These are phyloP conservation scores for Pseudocercospora crystallina DNA, from an alignment of 2,329 filamentous ascomycete genomes.

Conservation along the genomic window DNA sequence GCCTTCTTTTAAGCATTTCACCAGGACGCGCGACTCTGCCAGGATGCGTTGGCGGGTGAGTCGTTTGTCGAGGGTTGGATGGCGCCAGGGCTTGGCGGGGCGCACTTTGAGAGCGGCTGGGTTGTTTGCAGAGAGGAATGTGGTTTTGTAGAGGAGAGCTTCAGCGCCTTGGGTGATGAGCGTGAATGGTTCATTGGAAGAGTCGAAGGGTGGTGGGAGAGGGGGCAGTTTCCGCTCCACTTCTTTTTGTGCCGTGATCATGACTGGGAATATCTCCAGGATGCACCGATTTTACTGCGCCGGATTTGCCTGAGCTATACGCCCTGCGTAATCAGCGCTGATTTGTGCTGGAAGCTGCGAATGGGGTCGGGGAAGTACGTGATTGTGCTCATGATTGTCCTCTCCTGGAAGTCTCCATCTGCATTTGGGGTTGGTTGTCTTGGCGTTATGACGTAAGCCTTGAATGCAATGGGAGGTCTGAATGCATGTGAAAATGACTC, in stretches of 20 bases:
- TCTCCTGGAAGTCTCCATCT: no score
- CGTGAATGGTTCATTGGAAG: conserved; percentile 56
- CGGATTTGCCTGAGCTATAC: no score
- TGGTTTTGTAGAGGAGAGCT: conserved; percentile 86
- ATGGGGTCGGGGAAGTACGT: no score
- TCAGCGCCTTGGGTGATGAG: conserved; percentile 94
- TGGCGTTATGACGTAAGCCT: no score
- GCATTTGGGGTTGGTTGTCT: no score
- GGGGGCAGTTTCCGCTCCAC: conserved; percentile 20
- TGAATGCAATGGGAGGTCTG: neutral
- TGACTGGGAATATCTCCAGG: no score
- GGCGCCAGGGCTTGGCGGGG: conserved; percentile 85
- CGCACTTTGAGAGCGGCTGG: conserved; percentile 87
- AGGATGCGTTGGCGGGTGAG: conserved; percentile 84
- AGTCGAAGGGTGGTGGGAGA: conserved; percentile 67
- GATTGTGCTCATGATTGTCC: no score
- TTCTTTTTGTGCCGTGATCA: no score
- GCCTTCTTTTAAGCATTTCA: conserved; percentile 74
- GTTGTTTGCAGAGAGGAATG: conserved; percentile 67
- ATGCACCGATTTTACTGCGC: no score
- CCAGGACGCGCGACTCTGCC: conserved; percentile 82
- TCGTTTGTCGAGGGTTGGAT: conserved; percentile 82
- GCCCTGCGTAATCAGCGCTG: no score
- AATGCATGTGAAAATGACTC: conserved; percentile 1
- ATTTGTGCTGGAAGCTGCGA: no score